Evolutionary conservation across 306 rosid species (phyloP).

Genomic region (Trichosanthes cucumerina): DNA sequence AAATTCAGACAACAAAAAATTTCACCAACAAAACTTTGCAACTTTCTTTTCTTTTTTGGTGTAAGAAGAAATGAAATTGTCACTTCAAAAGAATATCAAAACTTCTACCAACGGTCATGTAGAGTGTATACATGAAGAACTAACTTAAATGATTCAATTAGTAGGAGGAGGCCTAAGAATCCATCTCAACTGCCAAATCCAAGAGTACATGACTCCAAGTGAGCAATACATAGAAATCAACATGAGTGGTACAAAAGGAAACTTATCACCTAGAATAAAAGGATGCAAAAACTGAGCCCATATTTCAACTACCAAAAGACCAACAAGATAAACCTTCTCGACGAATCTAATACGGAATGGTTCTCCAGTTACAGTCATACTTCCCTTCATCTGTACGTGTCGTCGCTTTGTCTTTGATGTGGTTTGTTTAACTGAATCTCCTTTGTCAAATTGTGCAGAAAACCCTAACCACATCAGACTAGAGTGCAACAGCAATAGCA

Average conservation of each 20-base stretch:
- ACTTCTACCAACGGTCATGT: background rate
- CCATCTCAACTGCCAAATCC: constrained; percentile 70
- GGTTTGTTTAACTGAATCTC: constrained; percentile 17
- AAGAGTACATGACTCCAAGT: constrained; percentile 65
- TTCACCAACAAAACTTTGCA: background rate
- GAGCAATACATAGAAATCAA: constrained; percentile 62
- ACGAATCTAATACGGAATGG: constrained; percentile 36
- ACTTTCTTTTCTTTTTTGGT: background rate
- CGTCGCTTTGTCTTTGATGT: constrained; percentile 13
- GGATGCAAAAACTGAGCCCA: constrained; percentile 86
- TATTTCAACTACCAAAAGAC: constrained; percentile 59
- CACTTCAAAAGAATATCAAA: background rate
- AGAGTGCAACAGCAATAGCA: constrained; percentile 54
- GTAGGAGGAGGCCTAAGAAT: constrained; percentile 27
- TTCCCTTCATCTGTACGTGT: constrained; percentile 13
- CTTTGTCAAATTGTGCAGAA: constrained; percentile 42
- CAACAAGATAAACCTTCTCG: constrained; percentile 43
- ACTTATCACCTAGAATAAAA: constrained; percentile 46
- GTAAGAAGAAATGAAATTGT: background rate
- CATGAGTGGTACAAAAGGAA: constrained; percentile 75
- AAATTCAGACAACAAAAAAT: background rate
- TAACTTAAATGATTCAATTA: background rate
- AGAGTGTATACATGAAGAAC: background rate
- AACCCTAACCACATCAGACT: constrained; percentile 67
- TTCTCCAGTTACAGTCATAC: constrained; percentile 10